Evolutionary conservation across 2,329 filamentous ascomycete species (phyloP).

Genomic region (Microsporum ferrugineum): DNA sequence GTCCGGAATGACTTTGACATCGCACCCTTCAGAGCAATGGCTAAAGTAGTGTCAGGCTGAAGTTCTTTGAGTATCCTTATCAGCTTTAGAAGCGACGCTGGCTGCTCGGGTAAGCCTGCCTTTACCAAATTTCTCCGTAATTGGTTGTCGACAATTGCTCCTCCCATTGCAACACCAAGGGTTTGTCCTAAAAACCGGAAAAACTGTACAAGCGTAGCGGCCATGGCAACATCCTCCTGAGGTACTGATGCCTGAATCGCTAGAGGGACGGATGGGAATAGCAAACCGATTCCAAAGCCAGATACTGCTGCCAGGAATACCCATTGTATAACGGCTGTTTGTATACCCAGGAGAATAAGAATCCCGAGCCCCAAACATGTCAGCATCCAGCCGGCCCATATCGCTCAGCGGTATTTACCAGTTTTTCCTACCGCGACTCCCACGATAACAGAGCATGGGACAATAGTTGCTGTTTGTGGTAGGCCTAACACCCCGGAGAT

Average conservation of each 20-base stretch:
- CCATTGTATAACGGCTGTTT: slow-evolving; percentile 44
- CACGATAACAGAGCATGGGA: slow-evolving; percentile 28
- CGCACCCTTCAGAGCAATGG: background rate
- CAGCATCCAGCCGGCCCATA: slow-evolving; percentile 51
- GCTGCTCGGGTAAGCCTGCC: background rate
- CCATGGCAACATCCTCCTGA: slow-evolving; percentile 47
- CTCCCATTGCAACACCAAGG: slow-evolving; percentile 53
- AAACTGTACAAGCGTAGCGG: slow-evolving; percentile 55
- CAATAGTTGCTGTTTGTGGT: slow-evolving; percentile 23
- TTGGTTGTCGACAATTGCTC: slow-evolving; percentile 19
- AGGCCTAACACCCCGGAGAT: slow-evolving; percentile 46
- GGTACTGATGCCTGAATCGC: slow-evolving; percentile 51
- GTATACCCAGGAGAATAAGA: slow-evolving; percentile 20
- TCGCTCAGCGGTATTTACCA: slow-evolving; percentile 45
- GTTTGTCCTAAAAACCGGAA: slow-evolving; percentile 53
- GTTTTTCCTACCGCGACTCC: slow-evolving; percentile 33
- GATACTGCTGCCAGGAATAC: slow-evolving; percentile 49
- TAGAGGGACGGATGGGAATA: slow-evolving; percentile 53
- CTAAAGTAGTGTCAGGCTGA: background rate
- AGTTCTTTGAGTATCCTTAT: background rate
- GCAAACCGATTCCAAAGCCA: slow-evolving; percentile 50
- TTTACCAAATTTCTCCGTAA: background rate
- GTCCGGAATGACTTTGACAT: background rate
- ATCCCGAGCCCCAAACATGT: slow-evolving; percentile 48
- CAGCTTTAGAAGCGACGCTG: background rate